Base-by-base conservation (phyloP, 1,284 basidiomycete species). In the Mycena sp. region DNA sequence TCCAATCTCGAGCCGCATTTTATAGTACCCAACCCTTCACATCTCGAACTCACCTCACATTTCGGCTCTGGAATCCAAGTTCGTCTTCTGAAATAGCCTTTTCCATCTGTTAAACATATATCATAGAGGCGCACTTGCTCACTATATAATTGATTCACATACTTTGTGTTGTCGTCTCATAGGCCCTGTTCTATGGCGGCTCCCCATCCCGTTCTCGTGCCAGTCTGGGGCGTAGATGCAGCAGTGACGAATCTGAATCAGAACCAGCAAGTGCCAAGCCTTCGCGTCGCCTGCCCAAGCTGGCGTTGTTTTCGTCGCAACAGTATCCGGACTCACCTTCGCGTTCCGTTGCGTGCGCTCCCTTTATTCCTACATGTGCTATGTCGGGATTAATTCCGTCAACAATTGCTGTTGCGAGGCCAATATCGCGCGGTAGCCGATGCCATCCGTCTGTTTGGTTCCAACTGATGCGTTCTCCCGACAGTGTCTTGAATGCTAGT, bases 311-410 rank as follows among this genome's bases (percentile, higher is more conserved):
- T 25, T 65, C 9, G 59, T 65, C 45, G 21, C 62, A n/a, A 40
- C 45, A 17, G 52, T 40, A 6, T 61, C 59, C 6, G 54, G 54
- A n/a, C 38, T 43, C 25, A 58, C 61, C 25, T 58, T 65, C 12
- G 49, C 55, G 16, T 58, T 65, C 38, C 64, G 54, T 29, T 65
- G 54, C 30, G 64, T 65, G 41, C 37, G 64, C 23, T 35, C 11
- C 21, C 7, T 25, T 35, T n/a, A 2, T 58, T 41, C 7, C 21
- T 19, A 23, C 30, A 10, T 4, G 2, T 2, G 7, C 16, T 4
- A 17, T 6, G 29, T 40, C 4, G 19, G 14, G 19, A 28, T 54
- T 25, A 38, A 37, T 11, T 23, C 6, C 4, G 32, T 9, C 3
- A 19, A 19, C 61, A 59, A 45, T 50, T 37, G 58, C 55, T 6